A percentile compares a stretch with the other conserved stretches of the same genome.
phyloP scores from a whole-genome alignment of 1,284 basidiomycete genomes.

The Puccinia novopanici region DNA sequence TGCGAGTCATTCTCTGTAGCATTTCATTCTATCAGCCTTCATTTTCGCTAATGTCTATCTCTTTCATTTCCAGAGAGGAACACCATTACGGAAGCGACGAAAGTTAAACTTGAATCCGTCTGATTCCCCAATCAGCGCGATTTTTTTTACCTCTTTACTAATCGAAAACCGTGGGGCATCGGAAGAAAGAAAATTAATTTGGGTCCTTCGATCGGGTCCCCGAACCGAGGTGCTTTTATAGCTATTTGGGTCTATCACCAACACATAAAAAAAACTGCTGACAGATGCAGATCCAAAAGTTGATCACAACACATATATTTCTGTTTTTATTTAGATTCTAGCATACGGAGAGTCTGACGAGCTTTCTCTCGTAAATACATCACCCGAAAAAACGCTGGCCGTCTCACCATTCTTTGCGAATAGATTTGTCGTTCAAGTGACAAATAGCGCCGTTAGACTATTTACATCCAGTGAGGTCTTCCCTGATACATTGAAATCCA shows the following conservation, averaged over 20 bases:
- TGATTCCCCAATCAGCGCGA: neutral
- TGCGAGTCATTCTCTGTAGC: neutral
- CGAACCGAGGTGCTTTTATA: conserved; percentile 28
- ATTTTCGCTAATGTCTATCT: neutral
- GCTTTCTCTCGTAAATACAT: neutral
- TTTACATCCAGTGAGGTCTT: conserved; percentile 20
- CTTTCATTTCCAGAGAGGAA: conserved; percentile 19
- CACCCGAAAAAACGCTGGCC: conserved; percentile 23
- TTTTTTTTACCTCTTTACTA: conserved; percentile 24
- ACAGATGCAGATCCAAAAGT: neutral
- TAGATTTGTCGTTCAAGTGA: conserved; percentile 39
- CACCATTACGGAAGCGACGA: conserved; percentile 31
- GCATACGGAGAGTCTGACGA: conserved; percentile 17
- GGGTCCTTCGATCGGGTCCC: conserved; percentile 2
- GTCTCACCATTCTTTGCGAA: conserved; percentile 26
- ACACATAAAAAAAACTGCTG: neutral
- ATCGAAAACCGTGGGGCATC: neutral
- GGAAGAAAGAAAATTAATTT: conserved; percentile 38
- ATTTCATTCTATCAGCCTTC: neutral
- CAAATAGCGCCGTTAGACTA: conserved; percentile 11
- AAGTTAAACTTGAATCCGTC: conserved; percentile 12
- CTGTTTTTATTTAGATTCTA: conserved; percentile 8
- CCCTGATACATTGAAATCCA: neutral
- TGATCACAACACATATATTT: conserved; percentile 15
- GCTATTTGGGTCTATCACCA: neutral